Conservation (phyloP, 768 basidiomycete species). For the Pleurotus sapidus region DNA sequence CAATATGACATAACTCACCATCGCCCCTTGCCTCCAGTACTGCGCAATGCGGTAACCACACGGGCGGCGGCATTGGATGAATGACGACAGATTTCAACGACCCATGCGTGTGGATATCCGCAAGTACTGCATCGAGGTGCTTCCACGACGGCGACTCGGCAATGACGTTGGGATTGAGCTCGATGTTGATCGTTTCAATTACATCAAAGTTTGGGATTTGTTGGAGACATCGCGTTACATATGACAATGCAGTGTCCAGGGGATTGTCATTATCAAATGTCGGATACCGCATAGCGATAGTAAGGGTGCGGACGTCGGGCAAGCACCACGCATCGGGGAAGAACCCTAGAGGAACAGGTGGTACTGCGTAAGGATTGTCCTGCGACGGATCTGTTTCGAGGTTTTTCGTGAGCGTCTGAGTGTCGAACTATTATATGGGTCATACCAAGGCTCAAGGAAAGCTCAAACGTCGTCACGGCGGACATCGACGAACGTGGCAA, state of each 20-base stretch:
- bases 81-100: neutral
- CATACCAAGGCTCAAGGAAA: neutral
- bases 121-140: neutral
- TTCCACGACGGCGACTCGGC: neutral
- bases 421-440: neutral
- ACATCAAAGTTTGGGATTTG: neutral
- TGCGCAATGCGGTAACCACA: too few species aligned
- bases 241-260: neutral
- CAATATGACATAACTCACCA: too few species aligned
- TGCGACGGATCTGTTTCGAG: neutral
- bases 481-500: neutral
- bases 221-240: neutral
- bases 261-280: neutral
- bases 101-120: neutral
- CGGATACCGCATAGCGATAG: neutral
- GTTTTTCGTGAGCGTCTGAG: neutral
- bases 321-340: neutral
- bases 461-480: neutral
- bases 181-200: neutral
- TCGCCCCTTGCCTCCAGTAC: too few species aligned
- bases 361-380: neutral
- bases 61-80: neutral
- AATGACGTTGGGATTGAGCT: neutral
- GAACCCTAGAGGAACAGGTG: neutral
- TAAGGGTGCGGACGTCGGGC: neutral